A percentile compares a stretch with the other conserved stretches of the same genome.
phyloP scores from a whole-genome alignment of 2,329 filamentous ascomycete genomes.

The Penicillium sp. region DNA sequence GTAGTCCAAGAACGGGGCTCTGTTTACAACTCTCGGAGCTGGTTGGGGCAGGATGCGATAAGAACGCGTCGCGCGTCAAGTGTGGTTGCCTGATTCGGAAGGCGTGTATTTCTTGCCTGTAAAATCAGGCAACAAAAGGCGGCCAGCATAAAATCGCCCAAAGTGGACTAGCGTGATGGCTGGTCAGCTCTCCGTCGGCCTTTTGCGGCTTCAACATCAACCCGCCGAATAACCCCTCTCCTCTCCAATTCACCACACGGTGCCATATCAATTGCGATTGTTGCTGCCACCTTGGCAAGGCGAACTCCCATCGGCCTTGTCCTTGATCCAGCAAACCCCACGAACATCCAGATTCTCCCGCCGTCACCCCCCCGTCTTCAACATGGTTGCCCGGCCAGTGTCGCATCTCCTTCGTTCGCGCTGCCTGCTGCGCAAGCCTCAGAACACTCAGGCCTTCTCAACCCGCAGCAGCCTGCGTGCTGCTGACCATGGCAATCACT shows the following conservation, averaged over 20 bases:
- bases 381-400: conserved; percentile 43
- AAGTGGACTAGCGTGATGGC: conserved; percentile 34
- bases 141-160: conserved; percentile 27
- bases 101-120: conserved; percentile 25
- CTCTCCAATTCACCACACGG: conserved; percentile 25
- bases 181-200: conserved; percentile 35
- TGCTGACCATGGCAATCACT: conserved; percentile 70
- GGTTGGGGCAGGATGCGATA: conserved; percentile 17
- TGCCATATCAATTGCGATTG: conserved; percentile 31
- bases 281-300: conserved; percentile 18
- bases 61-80: conserved; percentile 37
- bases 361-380: conserved; percentile 27
- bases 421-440: conserved; percentile 39
- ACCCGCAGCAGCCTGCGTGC: conserved; percentile 43
- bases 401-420: conserved; percentile 44
- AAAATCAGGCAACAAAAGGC: conserved; percentile 27
- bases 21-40: conserved; percentile 11
- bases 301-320: conserved; percentile 13
- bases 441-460: conserved; percentile 44
- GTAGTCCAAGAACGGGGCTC: conserved; percentile 18
- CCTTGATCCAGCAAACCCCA: conserved; percentile 1
- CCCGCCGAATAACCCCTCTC: conserved; percentile 35
- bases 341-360: conserved; percentile 10
- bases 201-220: conserved; percentile 45
- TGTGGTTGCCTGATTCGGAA: conserved; percentile 24